A percentile compares a stretch with the other conserved stretches of the same genome.
phyloP scores from a whole-genome alignment of 192 early-diverging fungal species.

The Coemansia pectinata region DNA sequence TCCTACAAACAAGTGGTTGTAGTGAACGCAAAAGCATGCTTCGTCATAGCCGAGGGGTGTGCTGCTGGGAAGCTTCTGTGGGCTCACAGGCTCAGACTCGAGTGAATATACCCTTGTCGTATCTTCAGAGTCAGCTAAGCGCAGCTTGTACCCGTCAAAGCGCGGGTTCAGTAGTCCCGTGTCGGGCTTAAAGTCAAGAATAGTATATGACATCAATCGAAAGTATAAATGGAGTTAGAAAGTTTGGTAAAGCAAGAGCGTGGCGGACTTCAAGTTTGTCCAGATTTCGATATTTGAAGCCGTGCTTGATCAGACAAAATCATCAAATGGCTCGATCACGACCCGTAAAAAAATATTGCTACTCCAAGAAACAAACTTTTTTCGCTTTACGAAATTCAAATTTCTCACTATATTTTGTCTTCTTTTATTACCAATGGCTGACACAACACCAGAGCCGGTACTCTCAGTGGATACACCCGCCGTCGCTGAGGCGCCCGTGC shows the following conservation, averaged over 20 bases:
- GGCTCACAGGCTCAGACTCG: constrained; percentile 11
- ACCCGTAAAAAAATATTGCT: background rate
- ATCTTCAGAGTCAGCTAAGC: constrained; percentile 51
- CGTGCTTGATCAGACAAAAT: background rate
- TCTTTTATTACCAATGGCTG: background rate
- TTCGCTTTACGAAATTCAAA: background rate
- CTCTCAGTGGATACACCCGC: background rate
- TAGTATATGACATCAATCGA: constrained; percentile 22
- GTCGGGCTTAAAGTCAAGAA: constrained; percentile 44
- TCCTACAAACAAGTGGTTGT: constrained; percentile 66
- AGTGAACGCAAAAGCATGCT: constrained; percentile 62
- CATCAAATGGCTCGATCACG: background rate
- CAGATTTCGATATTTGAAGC: background rate
- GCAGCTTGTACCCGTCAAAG: constrained; percentile 76
- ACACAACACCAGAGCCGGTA: background rate
- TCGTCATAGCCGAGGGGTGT: constrained; percentile 65
- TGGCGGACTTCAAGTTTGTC: background rate
- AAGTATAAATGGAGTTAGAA: background rate
- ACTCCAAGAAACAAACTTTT: background rate
- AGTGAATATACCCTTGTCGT: constrained; percentile 1
- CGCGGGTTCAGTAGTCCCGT: constrained; percentile 58
- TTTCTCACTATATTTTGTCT: background rate
- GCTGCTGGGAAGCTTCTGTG: constrained; percentile 48
- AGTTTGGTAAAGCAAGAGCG: background rate
- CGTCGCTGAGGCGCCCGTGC: background rate